Evolutionary conservation across 2,329 filamentous ascomycete genomes (phyloP).

Genomic region (Penicillium janthinellum): DNA sequence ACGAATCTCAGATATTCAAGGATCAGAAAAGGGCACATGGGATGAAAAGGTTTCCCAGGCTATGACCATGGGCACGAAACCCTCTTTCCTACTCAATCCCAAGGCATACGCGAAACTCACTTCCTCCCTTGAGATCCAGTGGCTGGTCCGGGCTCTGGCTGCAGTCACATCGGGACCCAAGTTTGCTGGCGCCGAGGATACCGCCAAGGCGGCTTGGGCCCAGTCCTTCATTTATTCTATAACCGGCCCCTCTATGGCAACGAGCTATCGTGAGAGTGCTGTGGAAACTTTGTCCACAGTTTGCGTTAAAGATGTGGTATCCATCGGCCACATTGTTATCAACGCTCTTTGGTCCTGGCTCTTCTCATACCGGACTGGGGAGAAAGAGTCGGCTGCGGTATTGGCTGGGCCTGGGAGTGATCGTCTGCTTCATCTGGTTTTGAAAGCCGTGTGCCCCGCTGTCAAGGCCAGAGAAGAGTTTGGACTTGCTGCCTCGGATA

Average conservation of each 20-base stretch:
- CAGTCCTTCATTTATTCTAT: conserved; percentile 82
- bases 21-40: conserved; percentile 52
- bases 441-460: conserved; percentile 48
- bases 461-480: conserved; percentile 27
- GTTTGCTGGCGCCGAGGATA: conserved; percentile 49
- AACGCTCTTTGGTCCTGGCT: conserved; percentile 81
- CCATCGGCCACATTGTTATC: conserved; percentile 66
- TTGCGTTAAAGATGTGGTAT: conserved; percentile 62
- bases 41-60: conserved; percentile 63
- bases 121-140: conserved; percentile 72
- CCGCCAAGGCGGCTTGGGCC: conserved; percentile 71
- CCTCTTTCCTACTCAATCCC: conserved; percentile 82
- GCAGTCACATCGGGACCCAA: conserved; percentile 60
- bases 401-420: conserved; percentile 65
- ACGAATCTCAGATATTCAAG: conserved; percentile 56
- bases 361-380: conserved; percentile 64
- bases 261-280: conserved; percentile 65
- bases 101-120: conserved; percentile 81
- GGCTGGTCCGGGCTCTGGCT: conserved; percentile 72
- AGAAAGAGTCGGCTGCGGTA: conserved; percentile 74
- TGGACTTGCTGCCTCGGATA: conserved; percentile 47
- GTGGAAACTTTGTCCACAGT: conserved; percentile 62
- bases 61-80: conserved; percentile 72
- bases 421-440: conserved; percentile 61
- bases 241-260: conserved; percentile 62